Base-by-base conservation (phyloP, 352 stramenopile species). In the Nothophytophthora sp. region DNA sequence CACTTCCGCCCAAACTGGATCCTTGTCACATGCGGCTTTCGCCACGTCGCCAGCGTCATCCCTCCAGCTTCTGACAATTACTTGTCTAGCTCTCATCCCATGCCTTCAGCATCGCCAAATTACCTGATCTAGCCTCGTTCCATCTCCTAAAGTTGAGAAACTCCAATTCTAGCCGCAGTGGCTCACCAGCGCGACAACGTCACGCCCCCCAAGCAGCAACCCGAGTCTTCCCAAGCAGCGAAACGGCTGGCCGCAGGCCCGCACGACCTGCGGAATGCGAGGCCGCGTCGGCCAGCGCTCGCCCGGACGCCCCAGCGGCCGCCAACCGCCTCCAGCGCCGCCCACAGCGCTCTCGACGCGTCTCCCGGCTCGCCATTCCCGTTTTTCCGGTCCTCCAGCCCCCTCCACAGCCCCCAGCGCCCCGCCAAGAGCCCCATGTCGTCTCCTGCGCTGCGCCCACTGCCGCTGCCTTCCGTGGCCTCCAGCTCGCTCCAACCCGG, bases 351-450 rank as follows among this genome's bases (percentile, higher is more conserved):
- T 55, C 8, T 15, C n/a, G 42, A 46, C 13, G 5, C 22, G 19
- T 29, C 20, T 16, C 20, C 13, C 36, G 43, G 5, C 24, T 20
- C 33, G n/a, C 55, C 58, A 67, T 67, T 67, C 52, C 40, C 36
- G 52, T 54, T 67, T 67, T 67, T 55, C 19, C 58, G 52, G 32
- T 9, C 32, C 46, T 45, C 45, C 20, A 54, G 57, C 22, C 51
- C 19, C 50, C 36, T 38, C 23, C 48, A 29, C 44, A 36, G 9
- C 36, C 37, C 25, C 16, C 50, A 43, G 41, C 27, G 38, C n/a
- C 19, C 22, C 22, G 10, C 46, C 24, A 52, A 51, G 4, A 20
- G n/a, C 4, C 19, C 22, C 24, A 66, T 61, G 57, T 53, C 58
- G 15, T 61, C 57, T 10, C 27, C 58, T 8, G 51, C 44, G 6